Evolutionary conservation across 2,329 filamentous ascomycete species (phyloP), one percentile per base, ranked within the genome.

Genomic region (Sporothrix euskadiensis): DNA sequence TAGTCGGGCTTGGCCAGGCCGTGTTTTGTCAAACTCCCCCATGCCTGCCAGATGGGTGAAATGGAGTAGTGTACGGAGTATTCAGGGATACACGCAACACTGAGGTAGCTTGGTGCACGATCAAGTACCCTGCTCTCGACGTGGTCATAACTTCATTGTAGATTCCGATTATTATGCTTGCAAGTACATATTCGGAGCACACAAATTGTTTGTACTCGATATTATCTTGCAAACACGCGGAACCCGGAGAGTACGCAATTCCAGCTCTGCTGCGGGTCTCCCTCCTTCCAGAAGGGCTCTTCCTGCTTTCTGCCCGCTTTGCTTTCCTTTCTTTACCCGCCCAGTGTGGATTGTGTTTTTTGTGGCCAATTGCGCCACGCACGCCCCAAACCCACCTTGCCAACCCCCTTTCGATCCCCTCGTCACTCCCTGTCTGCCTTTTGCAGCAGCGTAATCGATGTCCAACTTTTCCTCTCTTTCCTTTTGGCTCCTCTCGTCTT

Each of bases 361-460:
- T 26, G 22, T 44, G 35, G 39, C 41, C 69, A 63, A 61, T 61
- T 26, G 26, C 26, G 26, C 26, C 26, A 26, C 26, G 41, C 41
- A 61, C 39, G 16, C 16, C 5, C 4, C 7, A 26, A 44, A 39
- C 52, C 52, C 52, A 57, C 68, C 22, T n/a, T 71, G 69, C 54
- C 69, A 63, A 49, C 56, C 56, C 69, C 52, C 19, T 71, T 71
- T 39, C 10, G 41, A n/a, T 19, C 16, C 56, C 56, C 41, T 63
- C 57, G 69, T 71, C 56, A 71, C 69, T 71, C 22, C 56, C 56
- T 71, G 22, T n/a, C 69, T 32, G 52, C 35, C n/a, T 44, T 8
- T 56, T 54, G 30, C 69, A 47, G 19, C 52, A 56, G 35, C 54
- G 69, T 61, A 71, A 71, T 71, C 41, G 41, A 71, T 56, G n/a